Evolutionary conservation across 352 stramenopile species (phyloP), one percentile per base, ranked within the genome.

Genomic region (Peronospora destructor): DNA sequence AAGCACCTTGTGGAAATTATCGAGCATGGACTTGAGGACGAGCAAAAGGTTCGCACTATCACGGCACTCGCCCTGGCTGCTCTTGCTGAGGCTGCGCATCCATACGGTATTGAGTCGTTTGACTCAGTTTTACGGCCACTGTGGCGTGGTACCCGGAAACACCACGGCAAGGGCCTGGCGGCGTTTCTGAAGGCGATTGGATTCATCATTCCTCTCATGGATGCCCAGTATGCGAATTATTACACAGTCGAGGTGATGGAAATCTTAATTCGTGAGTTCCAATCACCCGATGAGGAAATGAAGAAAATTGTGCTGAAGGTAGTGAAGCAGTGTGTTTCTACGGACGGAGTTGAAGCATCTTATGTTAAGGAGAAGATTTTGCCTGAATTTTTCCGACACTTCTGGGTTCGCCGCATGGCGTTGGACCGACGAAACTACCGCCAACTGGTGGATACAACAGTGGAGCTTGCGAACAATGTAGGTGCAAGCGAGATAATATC

Each of bases 91-190:
- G 94, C 96, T 4, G 91, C 95, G 7, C 93, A 98, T 68, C 97
- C 97, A 19, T 99, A 99, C 67, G 97, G 97, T 60, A 99, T 99
- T 61, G 97, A 99, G 70, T 98, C 89, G 53, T 99, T 99, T 70
- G 97, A 99, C 72, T 95, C 87, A 5, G 95, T 99, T 13, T 83
- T 99, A 38, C 84, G 94, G 52, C 92, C 95, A 12, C 70, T 99
- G 21, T 99, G 96, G 91, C 97, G 98, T 61, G 96, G 96, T 37
- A 98, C 98, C 26, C 79, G 96, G 8, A 94, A 98, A 61, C 96
- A 99, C 64, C 91, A 97, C 33, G 96, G 96, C 25, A 99, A 99
- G 64, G 94, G 92, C 10, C 72, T 99, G 23, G 96, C 96, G 12
- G 96, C 96, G 3, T 99, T 99, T 62, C 67, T 99, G 23, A 99